phyloP scores from a whole-genome alignment of 768 basidiomycete genomes.

The Trametes punicea region DNA sequence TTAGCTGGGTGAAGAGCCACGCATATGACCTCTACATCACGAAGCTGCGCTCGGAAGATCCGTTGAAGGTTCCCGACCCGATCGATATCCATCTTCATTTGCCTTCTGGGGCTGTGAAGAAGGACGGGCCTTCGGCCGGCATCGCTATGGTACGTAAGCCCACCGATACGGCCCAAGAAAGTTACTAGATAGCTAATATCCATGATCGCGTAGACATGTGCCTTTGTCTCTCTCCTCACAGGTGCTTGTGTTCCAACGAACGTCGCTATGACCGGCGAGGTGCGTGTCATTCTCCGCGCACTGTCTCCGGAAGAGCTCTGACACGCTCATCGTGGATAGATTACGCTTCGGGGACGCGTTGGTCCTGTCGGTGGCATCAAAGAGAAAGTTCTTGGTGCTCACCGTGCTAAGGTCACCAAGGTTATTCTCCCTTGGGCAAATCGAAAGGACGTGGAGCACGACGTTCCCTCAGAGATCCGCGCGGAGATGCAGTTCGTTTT shows the following conservation, averaged over 20 bases:
- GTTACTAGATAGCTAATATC: too few relatives aligned
- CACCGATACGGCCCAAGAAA: too few relatives aligned
- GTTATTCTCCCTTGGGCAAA: constrained; percentile 85
- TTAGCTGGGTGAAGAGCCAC: constrained; percentile 90
- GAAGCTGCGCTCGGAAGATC: constrained; percentile 62
- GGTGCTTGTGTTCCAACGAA: constrained; percentile 69
- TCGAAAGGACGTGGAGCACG: constrained; percentile 83
- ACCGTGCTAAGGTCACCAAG: constrained; percentile 79
- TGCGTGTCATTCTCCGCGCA: constrained; percentile 26
- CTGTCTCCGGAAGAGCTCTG: not conserved
- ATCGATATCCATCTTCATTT: constrained; percentile 88
- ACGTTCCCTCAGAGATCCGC: constrained; percentile 70
- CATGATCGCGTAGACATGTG: constrained; percentile 63
- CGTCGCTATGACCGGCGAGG: constrained; percentile 90
- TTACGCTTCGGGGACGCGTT: constrained; percentile 79
- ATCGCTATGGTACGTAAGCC: constrained; percentile 67
- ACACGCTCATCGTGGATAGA: constrained; percentile 36
- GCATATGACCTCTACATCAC: constrained; percentile 80
- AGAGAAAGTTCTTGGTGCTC: constrained; percentile 88
- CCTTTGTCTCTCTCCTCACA: constrained; percentile 81
- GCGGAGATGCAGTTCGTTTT: constrained; percentile 80
- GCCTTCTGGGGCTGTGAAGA: constrained; percentile 88
- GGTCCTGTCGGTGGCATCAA: constrained; percentile 89
- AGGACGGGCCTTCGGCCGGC: constrained; percentile 91
- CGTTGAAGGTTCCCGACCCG: constrained; percentile 65